Evolutionary conservation across 352 stramenopile genomes (phyloP).

Genomic region (Phytophthora citricola): DNA sequence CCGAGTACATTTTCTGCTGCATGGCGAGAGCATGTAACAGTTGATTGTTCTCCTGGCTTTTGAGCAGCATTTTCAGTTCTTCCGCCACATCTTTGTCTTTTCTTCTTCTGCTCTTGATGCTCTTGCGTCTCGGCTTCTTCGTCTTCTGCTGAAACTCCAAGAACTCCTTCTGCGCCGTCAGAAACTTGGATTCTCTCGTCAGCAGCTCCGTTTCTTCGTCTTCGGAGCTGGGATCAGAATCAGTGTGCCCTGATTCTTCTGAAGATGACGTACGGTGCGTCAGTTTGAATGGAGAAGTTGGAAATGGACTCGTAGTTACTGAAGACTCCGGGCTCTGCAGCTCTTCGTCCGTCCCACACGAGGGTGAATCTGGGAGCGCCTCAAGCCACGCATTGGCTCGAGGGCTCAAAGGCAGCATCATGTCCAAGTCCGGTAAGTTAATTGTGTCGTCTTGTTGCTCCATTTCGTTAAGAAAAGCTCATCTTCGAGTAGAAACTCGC

Average conservation of each 20-base stretch:
- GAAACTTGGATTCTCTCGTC: slow-evolving; percentile 63
- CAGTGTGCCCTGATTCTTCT: slow-evolving; percentile 13
- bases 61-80: slow-evolving; percentile 40
- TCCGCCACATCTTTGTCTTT: slow-evolving; percentile 17
- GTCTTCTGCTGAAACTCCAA: slow-evolving; percentile 55
- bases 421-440: slow-evolving; percentile 47
- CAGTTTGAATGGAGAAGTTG: slow-evolving; percentile 31
- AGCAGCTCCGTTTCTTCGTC: slow-evolving; percentile 53
- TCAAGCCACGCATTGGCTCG: slow-evolving; percentile 29
- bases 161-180: slow-evolving; percentile 71
- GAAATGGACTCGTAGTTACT: slow-evolving; percentile 11
- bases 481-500: slow-evolving; percentile 53
- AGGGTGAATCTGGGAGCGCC: slow-evolving; percentile 25
- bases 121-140: slow-evolving; percentile 30
- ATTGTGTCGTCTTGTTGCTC: slow-evolving; percentile 30
- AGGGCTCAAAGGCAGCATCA: slow-evolving; percentile 55
- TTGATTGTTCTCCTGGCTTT: slow-evolving; percentile 51
- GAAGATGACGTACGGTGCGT: slow-evolving; percentile 26
- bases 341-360: slow-evolving; percentile 37
- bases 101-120: slow-evolving; percentile 52
- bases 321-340: slow-evolving; percentile 21
- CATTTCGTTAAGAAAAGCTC: slow-evolving; percentile 33
- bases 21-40: slow-evolving; percentile 53
- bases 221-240: slow-evolving; percentile 1
- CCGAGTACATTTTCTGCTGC: slow-evolving; percentile 70